phyloP scores from a whole-genome alignment of 108 stramenopile species.

The Cyclotella sp. region DNA sequence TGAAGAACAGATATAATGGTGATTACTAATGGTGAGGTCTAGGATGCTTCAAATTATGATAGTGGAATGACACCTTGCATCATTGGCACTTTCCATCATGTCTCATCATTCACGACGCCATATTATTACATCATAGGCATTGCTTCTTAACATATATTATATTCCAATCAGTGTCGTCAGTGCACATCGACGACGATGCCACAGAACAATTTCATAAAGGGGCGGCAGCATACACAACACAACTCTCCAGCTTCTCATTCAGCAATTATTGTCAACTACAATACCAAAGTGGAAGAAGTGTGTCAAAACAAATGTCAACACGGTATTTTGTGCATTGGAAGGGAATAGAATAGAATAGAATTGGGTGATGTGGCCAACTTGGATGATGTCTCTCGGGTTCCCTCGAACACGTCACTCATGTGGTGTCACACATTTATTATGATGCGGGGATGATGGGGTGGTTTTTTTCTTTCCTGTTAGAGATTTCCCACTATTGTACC shows the following conservation, averaged over 20 bases:
- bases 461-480: no score
- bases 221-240: background rate
- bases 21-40: no score
- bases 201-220: constrained; percentile 7
- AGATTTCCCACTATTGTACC: no score
- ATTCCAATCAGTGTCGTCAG: background rate
- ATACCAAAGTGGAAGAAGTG: background rate
- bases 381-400: no score
- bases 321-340: background rate
- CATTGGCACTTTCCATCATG: no score
- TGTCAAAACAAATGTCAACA: background rate
- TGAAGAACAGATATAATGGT: no score
- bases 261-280: background rate
- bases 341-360: background rate
- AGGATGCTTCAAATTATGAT: no score
- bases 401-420: background rate
- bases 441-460: no score
- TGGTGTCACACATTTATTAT: no score
- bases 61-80: no score
- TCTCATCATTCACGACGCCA: no score
- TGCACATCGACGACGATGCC: background rate
- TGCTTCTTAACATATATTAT: background rate
- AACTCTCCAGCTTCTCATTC: background rate
- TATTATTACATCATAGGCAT: background rate
- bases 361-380: constrained; percentile 11